Evolutionary conservation across 1,139 yeast genomes (phyloP), one percentile per base, ranked within the genome.

Genomic region (Kluyveromyces sp.): DNA sequence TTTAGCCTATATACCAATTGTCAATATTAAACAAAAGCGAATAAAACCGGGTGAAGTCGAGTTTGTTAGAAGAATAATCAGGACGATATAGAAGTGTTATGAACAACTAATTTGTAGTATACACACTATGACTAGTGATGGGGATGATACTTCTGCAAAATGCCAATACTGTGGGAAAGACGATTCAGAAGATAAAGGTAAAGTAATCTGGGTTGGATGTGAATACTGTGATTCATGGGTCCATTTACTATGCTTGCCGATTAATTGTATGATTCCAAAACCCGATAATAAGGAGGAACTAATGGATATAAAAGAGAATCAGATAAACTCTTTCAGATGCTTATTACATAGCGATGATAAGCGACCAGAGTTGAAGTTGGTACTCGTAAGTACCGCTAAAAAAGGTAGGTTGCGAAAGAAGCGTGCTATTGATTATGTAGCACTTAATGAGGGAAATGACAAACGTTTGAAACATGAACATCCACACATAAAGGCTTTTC

Each of bases 361-460:
- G 4, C 44, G 40, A 4, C 36, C 48, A 7, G 27, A 37, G 34
- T 44, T 53, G 25, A 46, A 39, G n/a, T 34, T 47, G 36, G 39
- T 25, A 10, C 21, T 2, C 30, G 2, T 21, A 15, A 27, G 10
- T 7, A 6, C 39, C 2, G 21, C 31, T 21, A 41, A 32, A 34
- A 27, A 39, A 29, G 26, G 25, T 7, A 50, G 54, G 21, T 42
- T 57, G 32, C 50, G 63, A 39, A 48, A 74, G 10, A 68, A 70
- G 40, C 66, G 71, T 7, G 70, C 71, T 43, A 75, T 88, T 39
- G 95, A 89, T 61, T 89, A 89, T 60, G 81, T 79, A 7, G 95
- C 96, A 0, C 67, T 89, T 55, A 78, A 89, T 59, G 83, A 80
- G 45, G 95, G 96, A 1, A 85, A 81, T 35, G 69, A 74, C 4